phyloP scores from a whole-genome alignment of 345 rosid genomes.

The Populus tremula region DNA sequence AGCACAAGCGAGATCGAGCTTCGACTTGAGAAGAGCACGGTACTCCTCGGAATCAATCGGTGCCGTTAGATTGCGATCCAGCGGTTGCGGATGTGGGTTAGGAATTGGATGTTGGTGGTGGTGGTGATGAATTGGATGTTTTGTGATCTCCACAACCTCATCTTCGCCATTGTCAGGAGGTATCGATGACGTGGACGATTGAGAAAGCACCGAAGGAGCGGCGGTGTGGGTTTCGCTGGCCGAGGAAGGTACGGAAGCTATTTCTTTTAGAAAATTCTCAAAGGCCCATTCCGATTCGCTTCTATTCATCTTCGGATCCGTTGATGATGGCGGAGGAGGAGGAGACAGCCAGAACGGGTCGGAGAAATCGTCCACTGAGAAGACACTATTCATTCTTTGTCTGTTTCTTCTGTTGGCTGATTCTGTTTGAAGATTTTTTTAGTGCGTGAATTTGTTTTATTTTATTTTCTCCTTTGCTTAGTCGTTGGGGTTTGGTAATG shows the following conservation, averaged over 20 bases:
- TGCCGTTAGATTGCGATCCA: conserved; percentile 31
- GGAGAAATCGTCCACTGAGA: conserved; percentile 67
- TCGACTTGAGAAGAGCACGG: conserved; percentile 56
- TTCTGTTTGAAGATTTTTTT: background rate
- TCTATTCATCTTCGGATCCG: conserved; percentile 51
- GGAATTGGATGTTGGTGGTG: conserved; percentile 17
- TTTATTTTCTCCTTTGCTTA: background rate
- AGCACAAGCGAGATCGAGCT: conserved; percentile 72
- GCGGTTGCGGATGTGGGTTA: conserved; percentile 23
- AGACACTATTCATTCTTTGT: conserved; percentile 26
- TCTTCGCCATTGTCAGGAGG: conserved; percentile 33
- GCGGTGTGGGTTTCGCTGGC: conserved; percentile 33
- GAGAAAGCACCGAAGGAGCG: conserved; percentile 31
- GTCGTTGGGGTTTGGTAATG: background rate
- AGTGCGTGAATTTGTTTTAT: background rate
- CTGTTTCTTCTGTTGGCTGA: background rate
- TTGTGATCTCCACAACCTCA: conserved; percentile 46
- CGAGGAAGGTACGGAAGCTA: conserved; percentile 31
- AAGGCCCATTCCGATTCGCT: conserved; percentile 77
- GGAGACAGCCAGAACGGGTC: conserved; percentile 57
- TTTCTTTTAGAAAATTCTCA: conserved; percentile 52
- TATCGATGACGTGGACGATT: conserved; percentile 37
- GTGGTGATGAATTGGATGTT: conserved; percentile 10
- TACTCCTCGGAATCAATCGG: conserved; percentile 42
- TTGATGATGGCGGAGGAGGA: conserved; percentile 11